Evolutionary conservation across 495 filamentous ascomycete genomes (phyloP), one percentile per base, ranked within the genome.

Genomic region (Penicillium psychrofluorescens): DNA sequence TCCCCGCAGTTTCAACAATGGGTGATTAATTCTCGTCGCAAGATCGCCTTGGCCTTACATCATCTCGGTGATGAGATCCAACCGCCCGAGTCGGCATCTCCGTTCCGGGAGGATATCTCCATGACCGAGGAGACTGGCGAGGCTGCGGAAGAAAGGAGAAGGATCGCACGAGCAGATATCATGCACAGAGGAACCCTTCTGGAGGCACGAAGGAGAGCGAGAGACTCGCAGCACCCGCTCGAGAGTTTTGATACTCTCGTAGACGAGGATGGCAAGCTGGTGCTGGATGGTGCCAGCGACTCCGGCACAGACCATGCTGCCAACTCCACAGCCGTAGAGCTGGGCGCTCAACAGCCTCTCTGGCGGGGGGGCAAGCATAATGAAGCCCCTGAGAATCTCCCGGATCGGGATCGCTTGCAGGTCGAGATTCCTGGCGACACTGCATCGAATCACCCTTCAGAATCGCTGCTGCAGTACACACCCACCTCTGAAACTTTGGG

Each of bases 1-100:
- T 86, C 79, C 14, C 87, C 86, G 10, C 83, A 91, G 62, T 73
- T 92, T 36, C 80, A 84, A 54, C 77, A 82, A 66, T 84, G 84
- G 70, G 75, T 89, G 40, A 76, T 85, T 44, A 79, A 81, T 49
- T 80, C 85, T 38, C 83, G 88, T 38, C 80, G 87, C 29, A 86
- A 85, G 53, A 80, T 92, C 45, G 86, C 86, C 31, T 61, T 88
- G 45, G 86, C 86, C 11, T 65, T 95, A 22, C 84, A 90, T 55
- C 76, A 76, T 34, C 75, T 91, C 1, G 87, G 85, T 41, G 87
- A 91, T 57, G 85, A 81, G 45, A 74, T 90, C 42, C 77, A 81
- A 45, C 83, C 86, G 14, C 54, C 54, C 27, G 54, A 62, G n/a
- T 35, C 48, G 6, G 44, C 45, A 12, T 54, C 53, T 6, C 37